A percentile compares a stretch with the other conserved stretches of the same genome.
These are phyloP conservation scores for Globisporangium iwayamae DNA, from an alignment of 352 stramenopile genomes.

Conservation along the genomic window DNA sequence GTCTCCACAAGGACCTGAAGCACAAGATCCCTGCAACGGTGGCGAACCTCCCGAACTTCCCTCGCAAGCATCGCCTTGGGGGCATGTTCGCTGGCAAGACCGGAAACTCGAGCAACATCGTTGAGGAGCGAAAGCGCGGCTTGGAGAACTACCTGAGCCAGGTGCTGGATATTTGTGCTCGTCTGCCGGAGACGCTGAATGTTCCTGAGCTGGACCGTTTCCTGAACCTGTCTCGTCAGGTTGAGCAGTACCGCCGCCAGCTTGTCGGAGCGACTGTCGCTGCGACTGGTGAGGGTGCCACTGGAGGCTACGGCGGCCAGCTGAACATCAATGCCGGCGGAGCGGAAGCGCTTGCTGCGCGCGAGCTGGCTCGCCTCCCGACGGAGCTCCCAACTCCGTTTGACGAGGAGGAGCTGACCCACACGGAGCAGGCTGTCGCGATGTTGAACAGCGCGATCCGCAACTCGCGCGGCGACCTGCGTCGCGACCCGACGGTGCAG, in stretches of 20 bases:
- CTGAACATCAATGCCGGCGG: conserved; percentile 65
- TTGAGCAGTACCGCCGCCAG: conserved; percentile 82
- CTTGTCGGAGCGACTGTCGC: conserved; percentile 30
- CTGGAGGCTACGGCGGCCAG: conserved; percentile 28
- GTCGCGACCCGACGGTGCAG: conserved; percentile 76
- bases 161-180: conserved; percentile 79
- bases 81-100: conserved; percentile 84
- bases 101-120: conserved; percentile 82
- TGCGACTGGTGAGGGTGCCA: conserved; percentile 21
- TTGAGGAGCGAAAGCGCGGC: conserved; percentile 79
- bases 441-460: conserved; percentile 78
- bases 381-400: conserved; percentile 82
- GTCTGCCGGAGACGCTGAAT: conserved; percentile 72
- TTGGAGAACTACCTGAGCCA: conserved; percentile 82
- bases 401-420: conserved; percentile 80
- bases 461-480: conserved; percentile 75
- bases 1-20: conserved; percentile 69
- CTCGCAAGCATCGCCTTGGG: conserved; percentile 80
- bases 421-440: conserved; percentile 80
- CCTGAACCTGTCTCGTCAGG: conserved; percentile 81
- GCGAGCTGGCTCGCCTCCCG: conserved; percentile 72
- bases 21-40: conserved; percentile 69
- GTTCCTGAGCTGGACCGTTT: conserved; percentile 86
- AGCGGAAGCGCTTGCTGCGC: conserved; percentile 73
- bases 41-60: conserved; percentile 64